These are phyloP conservation scores for Podospora didyma DNA, from an alignment of 495 filamentous ascomycete genomes.

Conservation along the genomic window DNA sequence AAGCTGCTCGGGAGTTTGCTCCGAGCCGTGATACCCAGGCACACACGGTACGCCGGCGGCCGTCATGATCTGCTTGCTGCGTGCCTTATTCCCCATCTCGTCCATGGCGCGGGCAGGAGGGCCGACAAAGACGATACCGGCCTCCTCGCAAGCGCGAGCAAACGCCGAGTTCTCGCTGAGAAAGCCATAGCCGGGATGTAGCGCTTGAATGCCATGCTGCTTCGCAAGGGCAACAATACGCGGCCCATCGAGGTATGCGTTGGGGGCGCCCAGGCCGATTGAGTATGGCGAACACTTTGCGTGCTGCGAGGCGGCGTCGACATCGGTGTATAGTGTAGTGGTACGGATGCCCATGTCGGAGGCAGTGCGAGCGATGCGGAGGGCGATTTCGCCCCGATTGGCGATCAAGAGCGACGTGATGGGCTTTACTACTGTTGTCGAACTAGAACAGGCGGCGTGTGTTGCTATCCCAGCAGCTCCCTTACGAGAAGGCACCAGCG, in stretches of 20 bases:
- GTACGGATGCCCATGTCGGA: conserved; percentile 84
- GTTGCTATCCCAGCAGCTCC: conserved; percentile 16
- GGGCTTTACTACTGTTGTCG: conserved; percentile 37
- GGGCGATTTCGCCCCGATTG: conserved; percentile 94
- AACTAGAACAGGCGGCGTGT: conserved; percentile 24
- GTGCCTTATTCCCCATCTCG: conserved; percentile 96
- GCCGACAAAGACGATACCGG: conserved; percentile 91
- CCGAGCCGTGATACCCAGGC: conserved; percentile 87
- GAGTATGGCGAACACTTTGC: conserved; percentile 77
- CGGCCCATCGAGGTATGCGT: conserved; percentile 88
- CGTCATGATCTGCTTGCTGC: conserved; percentile 89
- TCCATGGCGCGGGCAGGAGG: conserved; percentile 91
- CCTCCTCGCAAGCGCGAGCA: conserved; percentile 82
- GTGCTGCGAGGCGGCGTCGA: conserved; percentile 84
- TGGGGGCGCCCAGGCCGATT: conserved; percentile 74
- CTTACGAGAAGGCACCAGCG: conserved; percentile 4
- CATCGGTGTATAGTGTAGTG: conserved; percentile 92
- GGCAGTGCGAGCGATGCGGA: conserved; percentile 87
- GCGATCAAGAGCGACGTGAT: conserved; percentile 89
- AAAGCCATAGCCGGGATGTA: conserved; percentile 98
- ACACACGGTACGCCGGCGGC: conserved; percentile 91
- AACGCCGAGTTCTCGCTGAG: conserved; percentile 92
- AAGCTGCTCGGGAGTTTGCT: conserved; percentile 73
- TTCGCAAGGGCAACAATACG: conserved; percentile 86
- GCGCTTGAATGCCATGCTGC: conserved; percentile 75